phyloP scores from a whole-genome alignment of 2,329 filamentous ascomycete species.

The Diaporthe ilicicola region DNA sequence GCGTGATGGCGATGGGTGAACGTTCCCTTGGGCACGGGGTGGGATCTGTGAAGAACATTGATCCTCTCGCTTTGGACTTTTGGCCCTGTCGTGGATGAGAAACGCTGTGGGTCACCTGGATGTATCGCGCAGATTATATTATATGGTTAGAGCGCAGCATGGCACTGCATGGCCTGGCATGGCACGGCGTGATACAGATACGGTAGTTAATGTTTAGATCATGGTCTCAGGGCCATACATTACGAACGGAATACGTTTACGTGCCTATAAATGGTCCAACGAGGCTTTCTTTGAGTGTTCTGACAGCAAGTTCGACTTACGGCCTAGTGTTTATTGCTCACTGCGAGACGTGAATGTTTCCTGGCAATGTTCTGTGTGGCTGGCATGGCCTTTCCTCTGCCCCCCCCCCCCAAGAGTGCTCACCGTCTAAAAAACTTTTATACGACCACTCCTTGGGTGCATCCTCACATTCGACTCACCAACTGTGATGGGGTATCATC shows the following conservation, averaged over 20 bases:
- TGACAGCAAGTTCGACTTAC: neutral
- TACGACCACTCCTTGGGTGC: neutral
- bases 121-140: neutral
- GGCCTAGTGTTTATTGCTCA: neutral
- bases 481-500: neutral
- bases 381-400: neutral
- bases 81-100: neutral
- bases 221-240: constrained; percentile 3
- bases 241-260: neutral
- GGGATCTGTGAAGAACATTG: neutral
- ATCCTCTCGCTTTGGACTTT: neutral
- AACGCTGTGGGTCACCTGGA: neutral
- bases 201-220: constrained; percentile 30
- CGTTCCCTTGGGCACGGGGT: neutral
- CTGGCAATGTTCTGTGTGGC: neutral
- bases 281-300: neutral
- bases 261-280: neutral
- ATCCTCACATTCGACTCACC: neutral
- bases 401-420: constrained; percentile 29
- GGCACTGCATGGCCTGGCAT: constrained; percentile 15
- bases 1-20: neutral
- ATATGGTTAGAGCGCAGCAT: neutral
- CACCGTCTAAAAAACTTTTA: constrained; percentile 6
- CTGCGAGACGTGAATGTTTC: neutral
- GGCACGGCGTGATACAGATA: constrained; percentile 23